These are phyloP conservation scores for Iberis pinnata DNA, from an alignment of 345 rosid genomes.

Conservation along the genomic window DNA sequence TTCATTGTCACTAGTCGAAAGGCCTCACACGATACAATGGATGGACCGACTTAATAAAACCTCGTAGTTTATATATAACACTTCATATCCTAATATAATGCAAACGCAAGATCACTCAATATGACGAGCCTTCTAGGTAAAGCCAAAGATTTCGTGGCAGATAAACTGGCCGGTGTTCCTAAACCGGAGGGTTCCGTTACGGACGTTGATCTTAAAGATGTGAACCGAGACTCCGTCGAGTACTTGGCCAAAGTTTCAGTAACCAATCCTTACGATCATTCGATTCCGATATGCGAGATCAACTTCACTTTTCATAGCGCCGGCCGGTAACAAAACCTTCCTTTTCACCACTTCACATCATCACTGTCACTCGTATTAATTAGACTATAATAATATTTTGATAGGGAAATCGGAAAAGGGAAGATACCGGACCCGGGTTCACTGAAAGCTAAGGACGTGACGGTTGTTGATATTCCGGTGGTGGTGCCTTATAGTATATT, in stretches of 20 bases:
- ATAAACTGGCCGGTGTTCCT: conserved; percentile 42
- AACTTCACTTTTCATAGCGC: conserved; percentile 53
- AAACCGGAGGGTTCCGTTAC: conserved; percentile 66
- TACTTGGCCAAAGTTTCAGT: conserved; percentile 58
- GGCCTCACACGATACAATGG: background rate
- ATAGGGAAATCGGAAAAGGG: conserved; percentile 71
- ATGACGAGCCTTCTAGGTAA: conserved; percentile 38
- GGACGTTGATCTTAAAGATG: conserved; percentile 48
- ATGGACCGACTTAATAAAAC: conserved; percentile 15
- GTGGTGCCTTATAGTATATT: conserved; percentile 60
- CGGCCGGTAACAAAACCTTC: conserved; percentile 34
- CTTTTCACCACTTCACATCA: background rate
- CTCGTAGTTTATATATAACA: conserved; percentile 11
- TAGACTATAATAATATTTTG: background rate
- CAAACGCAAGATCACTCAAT: background rate
- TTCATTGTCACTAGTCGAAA: too few relatives aligned
- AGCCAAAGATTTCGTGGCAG: conserved; percentile 58
- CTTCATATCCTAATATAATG: background rate
- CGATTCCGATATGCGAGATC: conserved; percentile 70
- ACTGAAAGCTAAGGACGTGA: conserved; percentile 51
- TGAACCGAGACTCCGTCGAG: conserved; percentile 51
- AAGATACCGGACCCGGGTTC: conserved; percentile 83
- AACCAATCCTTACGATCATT: conserved; percentile 49
- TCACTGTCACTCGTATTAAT: too few relatives aligned
- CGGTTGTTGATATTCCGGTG: conserved; percentile 56